Percentiles rank a stretch among this genome's conserved stretches.
Evolutionary conservation across 108 stramenopile genomes (phyloP).

Genomic region (Pelagomonas calceolata): DNA sequence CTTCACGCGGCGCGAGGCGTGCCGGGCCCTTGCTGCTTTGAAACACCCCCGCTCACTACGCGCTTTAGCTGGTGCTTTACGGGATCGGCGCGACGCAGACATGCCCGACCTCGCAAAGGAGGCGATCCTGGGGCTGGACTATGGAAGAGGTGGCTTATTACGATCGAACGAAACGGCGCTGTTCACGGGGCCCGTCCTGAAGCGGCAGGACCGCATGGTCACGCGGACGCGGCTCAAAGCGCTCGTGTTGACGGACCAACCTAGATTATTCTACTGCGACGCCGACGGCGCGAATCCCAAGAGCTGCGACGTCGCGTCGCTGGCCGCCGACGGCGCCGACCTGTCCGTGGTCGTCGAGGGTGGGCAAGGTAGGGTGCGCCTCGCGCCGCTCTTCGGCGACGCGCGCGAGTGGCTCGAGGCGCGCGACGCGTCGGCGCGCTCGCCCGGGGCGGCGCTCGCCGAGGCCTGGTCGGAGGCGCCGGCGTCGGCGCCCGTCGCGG

Average conservation of each 20-base stretch:
- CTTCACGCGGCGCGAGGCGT: neutral
- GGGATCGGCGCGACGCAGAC: neutral
- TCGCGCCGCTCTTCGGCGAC: neutral
- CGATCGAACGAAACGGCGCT: neutral
- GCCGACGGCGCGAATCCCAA: neutral
- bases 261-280: neutral
- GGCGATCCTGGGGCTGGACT: neutral
- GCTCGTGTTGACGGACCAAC: neutral
- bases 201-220: neutral
- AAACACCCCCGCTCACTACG: neutral
- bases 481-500: too few species aligned
- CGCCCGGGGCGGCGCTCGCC: too few species aligned
- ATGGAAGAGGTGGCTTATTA: neutral
- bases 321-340: neutral
- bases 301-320: neutral
- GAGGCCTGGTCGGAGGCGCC: too few species aligned
- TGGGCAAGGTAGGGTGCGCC: neutral
- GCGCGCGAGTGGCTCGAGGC: neutral
- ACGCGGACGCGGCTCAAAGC: neutral
- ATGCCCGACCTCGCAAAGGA: neutral
- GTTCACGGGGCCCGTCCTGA: neutral
- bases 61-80: neutral
- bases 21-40: neutral
- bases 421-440: too few species aligned
- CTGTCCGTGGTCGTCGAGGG: neutral